These are phyloP conservation scores for Aspergillus panamensis DNA, from an alignment of 495 filamentous ascomycete species.

Conservation along the genomic window DNA sequence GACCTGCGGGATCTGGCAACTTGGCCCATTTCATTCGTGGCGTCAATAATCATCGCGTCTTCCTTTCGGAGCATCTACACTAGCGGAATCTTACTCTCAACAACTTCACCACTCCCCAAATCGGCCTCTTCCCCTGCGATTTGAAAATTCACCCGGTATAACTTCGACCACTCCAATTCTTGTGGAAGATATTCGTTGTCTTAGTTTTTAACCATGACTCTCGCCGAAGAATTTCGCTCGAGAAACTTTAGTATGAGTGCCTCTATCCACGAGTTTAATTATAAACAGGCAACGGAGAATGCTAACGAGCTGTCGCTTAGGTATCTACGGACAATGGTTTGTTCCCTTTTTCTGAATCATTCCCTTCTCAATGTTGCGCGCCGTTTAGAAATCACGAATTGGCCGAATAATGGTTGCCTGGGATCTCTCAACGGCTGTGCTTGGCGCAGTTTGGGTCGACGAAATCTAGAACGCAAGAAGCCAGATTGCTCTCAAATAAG, in stretches of 20 bases:
- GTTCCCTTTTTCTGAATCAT: slow-evolving; percentile 30
- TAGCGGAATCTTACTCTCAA: slow-evolving; percentile 3
- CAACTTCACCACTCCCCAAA: slow-evolving; percentile 5
- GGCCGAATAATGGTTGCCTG: slow-evolving; percentile 24
- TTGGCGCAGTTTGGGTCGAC: slow-evolving; percentile 20
- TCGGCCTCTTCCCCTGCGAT: slow-evolving; percentile 1
- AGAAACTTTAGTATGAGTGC: slow-evolving; percentile 90
- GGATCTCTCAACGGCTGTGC: slow-evolving; percentile 15
- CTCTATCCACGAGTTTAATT: slow-evolving; percentile 22
- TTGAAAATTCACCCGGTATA: not conserved
- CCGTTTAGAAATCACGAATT: not conserved
- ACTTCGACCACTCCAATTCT: not conserved
- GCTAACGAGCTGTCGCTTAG: slow-evolving; percentile 50
- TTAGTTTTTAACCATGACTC: slow-evolving; percentile 41
- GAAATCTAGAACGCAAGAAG: not conserved
- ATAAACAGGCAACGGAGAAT: slow-evolving; percentile 3
- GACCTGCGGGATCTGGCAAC: slow-evolving; percentile 24
- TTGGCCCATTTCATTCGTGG: slow-evolving; percentile 23
- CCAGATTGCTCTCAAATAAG: too few species aligned
- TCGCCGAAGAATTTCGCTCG: slow-evolving; percentile 76
- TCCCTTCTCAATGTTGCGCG: slow-evolving; percentile 4
- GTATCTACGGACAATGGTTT: slow-evolving; percentile 99
- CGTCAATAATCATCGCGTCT: slow-evolving; percentile 17
- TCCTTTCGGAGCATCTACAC: slow-evolving; percentile 13
- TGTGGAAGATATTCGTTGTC: not conserved